Base-by-base conservation (phyloP, 164 flowering plant genomes). In the Taxillus chinensis region DNA sequence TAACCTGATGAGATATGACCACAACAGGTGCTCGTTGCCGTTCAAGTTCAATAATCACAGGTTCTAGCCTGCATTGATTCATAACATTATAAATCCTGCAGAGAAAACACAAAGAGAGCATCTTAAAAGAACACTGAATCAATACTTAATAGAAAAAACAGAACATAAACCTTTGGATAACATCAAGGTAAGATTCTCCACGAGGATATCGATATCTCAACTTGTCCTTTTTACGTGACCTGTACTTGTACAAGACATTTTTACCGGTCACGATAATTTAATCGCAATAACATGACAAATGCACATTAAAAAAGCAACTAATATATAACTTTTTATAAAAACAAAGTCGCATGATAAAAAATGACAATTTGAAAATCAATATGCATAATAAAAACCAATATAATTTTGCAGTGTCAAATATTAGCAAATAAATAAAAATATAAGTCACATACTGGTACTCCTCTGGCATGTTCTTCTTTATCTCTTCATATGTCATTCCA, bases 401-500 rank as follows among this genome's bases (percentile, higher is more conserved):
- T 27, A 27, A 27, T 27, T 27, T 27, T 27, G 27, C 27, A 27
- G 27, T 27, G 27, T 27, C 27, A 27, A 27, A 27, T 27, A 27
- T 27, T 27, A 27, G 6, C 17, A 7, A 13, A 40, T 7, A 50
- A 55, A 51, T 41, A 57, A 27, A 27, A 7, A 51, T 2, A 57
- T 1, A 9, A 40, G 11, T 15, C 67, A 69, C 90, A 69, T 86
- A 95, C 99, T 89, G 92, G 59, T 89, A 95, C 68, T 95, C 97
- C 68, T 89, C 99, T 2, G 97, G 97, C 99, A 95, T 95, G 73
- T 95, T 90, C 65, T 85, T 95, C 79, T 86, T 89, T 70, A 91
- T 85, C 71, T 95, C 99, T 80, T 89, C 96, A 68, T 95, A 95
- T 7, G 96, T 82, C 99, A 95, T 95, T 67, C 99, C 99, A 73